These are phyloP conservation scores for Priceomyces haplophilus DNA, from an alignment of 805 yeast species.

Conservation along the genomic window DNA sequence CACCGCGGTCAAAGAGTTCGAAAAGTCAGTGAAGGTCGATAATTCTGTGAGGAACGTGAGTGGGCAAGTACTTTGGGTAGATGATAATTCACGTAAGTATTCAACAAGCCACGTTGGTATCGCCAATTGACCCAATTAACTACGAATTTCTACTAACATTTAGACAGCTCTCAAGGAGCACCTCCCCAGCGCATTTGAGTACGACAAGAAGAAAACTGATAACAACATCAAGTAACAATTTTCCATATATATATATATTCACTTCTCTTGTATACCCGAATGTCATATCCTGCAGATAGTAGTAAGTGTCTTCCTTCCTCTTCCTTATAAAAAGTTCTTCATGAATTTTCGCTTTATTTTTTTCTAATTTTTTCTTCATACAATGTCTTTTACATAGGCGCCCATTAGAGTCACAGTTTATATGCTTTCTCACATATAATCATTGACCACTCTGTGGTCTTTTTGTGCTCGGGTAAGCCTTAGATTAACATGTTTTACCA, in stretches of 20 bases:
- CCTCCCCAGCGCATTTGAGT: constrained; percentile 61
- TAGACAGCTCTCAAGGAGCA: constrained; percentile 39
- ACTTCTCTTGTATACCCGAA: not conserved
- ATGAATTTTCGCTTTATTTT: not conserved
- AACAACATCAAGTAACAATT: constrained; percentile 9
- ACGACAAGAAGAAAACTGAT: constrained; percentile 38
- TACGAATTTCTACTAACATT: constrained; percentile 14
- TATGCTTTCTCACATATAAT: constrained; percentile 45
- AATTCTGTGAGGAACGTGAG: constrained; percentile 53
- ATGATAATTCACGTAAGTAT: constrained; percentile 43
- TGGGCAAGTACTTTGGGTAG: constrained; percentile 58
- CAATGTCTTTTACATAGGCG: constrained; percentile 61
- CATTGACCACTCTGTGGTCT: constrained; percentile 42
- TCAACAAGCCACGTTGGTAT: not conserved
- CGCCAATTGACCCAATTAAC: not conserved
- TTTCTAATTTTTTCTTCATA: constrained; percentile 26
- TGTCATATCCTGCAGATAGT: not conserved
- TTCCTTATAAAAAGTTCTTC: not conserved
- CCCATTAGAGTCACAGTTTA: constrained; percentile 78
- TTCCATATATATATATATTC: constrained; percentile 6
- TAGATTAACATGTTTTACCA: constrained; percentile 57
- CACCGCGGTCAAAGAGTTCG: constrained; percentile 53
- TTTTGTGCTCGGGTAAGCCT: constrained; percentile 96
- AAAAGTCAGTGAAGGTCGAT: constrained; percentile 55
- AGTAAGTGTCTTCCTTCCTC: too few relatives aligned